A percentile compares a stretch with the other conserved stretches of the same genome.
These are phyloP conservation scores for Kodamaea anthophila DNA, from an alignment of 1,139 yeast genomes.

Conservation along the genomic window DNA sequence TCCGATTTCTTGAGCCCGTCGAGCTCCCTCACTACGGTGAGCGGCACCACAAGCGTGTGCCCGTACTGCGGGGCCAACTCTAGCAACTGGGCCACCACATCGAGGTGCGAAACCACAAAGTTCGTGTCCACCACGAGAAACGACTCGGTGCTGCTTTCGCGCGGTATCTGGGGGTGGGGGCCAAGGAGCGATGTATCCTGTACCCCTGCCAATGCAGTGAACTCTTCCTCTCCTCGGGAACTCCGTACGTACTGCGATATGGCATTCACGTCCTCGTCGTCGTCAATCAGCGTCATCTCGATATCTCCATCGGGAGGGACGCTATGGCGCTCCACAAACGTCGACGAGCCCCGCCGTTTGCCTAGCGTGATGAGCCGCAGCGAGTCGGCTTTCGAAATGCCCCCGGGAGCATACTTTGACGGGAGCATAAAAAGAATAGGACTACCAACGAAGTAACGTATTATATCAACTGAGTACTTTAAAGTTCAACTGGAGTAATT, in stretches of 20 bases:
- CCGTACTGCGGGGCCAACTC: conserved; percentile 33
- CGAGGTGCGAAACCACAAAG: conserved; percentile 61
- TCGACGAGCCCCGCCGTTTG: too few relatives aligned
- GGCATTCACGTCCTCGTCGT: conserved; percentile 37
- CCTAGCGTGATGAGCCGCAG: conserved; percentile 27
- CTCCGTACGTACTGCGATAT: conserved; percentile 36
- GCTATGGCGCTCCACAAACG: too few relatives aligned
- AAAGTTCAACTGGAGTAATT: too few relatives aligned
- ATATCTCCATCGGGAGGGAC: conserved; percentile 33
- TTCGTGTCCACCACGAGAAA: conserved; percentile 70
- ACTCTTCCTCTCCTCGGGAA: conserved; percentile 3
- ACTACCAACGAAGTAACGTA: too few relatives aligned
- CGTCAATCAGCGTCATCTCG: conserved; percentile 48
- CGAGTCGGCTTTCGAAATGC: conserved; percentile 28
- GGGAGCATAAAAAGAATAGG: conserved; percentile 22
- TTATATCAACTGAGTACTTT: too few relatives aligned
- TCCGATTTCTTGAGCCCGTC: conserved; percentile 61
- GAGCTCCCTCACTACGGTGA: conserved; percentile 63
- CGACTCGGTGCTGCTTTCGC: conserved; percentile 10
- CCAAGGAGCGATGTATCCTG: not conserved
- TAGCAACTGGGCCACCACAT: conserved; percentile 46
- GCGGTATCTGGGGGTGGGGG: not conserved
- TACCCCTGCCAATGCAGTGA: not conserved
- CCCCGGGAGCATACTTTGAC: conserved; percentile 40
- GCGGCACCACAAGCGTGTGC: conserved; percentile 59